Base-by-base conservation (phyloP, 305 asterid species). In the Euphrasia arctica region DNA sequence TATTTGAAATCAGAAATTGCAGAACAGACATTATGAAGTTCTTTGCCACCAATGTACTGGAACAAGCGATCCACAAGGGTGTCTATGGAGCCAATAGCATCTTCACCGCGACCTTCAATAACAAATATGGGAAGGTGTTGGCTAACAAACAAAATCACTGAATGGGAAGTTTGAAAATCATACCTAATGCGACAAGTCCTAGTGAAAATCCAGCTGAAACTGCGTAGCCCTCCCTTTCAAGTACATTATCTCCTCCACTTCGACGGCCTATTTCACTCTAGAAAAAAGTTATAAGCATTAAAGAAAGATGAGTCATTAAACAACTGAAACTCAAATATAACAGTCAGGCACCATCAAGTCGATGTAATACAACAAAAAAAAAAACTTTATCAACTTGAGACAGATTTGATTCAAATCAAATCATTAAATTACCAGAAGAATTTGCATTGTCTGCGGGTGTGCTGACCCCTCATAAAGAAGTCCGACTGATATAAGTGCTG, bases 231-330 rank as follows among this genome's bases (percentile, higher is more conserved):
- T 93, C 99, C 82, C 99, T 86, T 74, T 93, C 99, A 74, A 85
- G 97, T 69, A 90, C 99, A 78, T 93, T 90, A 72, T 93, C 99
- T 61, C 99, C 97, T 78, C 97, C 97, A 82, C 99, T 93, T 83
- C 99, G 88, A 63, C 97, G 97, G 43, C 99, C 95, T 58, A 93
- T 88, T 80, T 93, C 99, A 80, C 89, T 85, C 97, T 93, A 86
- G 66, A 70, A 65, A 70, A 60, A 72, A 54, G 32, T 45, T 18
- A 52, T 18, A 27, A 39, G 27, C 22, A 54, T 60, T 62, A 58
- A 58, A 22, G 36, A 56, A 63, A 63, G 0, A 76, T 47, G 5
- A n/a, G 52, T 1, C 22, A 47, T 47, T 12, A 47, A 47, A 47
- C 15, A 0, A 56, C 64, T 49, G 66, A 22, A 36, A 25, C 55